Evolutionary conservation across 768 basidiomycete genomes (phyloP), one percentile per base, ranked within the genome.

Genomic region (Podaxis sp.): DNA sequence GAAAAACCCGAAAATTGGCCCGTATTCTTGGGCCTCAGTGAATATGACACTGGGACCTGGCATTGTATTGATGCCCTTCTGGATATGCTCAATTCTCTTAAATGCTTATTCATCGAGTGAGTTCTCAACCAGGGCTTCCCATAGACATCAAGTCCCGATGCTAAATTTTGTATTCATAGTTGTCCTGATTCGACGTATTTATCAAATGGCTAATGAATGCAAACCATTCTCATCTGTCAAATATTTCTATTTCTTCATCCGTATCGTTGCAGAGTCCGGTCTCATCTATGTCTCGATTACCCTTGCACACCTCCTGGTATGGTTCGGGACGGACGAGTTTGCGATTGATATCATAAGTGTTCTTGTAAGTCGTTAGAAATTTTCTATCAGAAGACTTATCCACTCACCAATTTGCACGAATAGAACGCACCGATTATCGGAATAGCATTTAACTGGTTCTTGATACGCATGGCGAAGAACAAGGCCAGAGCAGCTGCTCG

Each of bases 391-490:
- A 21, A 23, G 11, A 4, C 18, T 23, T 25, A 9, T 32, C 7
- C 18, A 13, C 21, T 48, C n/a, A 48, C 18, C 23, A 48, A 13
- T 1, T 23, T 23, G 21, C n/a, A 4, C 9, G 11, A 48, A 48
- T 27, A 40, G 38, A 55, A 40, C 42, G 13, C 38, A 6, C 54
- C 40, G 5, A n/a, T 55, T 4, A 28, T 55, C 16, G 54, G 54
- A 5, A 55, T 55, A 23, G 40, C 54, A 23, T 55, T 55, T n/a
- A 55, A 55, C 54, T 36, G 35, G 32, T 37, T 55, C 21, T n/a
- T 55, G 37, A 44, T 55, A 14, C 54, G 40, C 11, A 35, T 21
- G 16, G 54, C 54, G 23, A 42, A 48, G 10, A 48, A 48, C 13
- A 25, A 11, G 5, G 47, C 16, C 42, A 10, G 4, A 48, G 47